These are phyloP conservation scores for Diplodia seriata DNA, from an alignment of 2,329 filamentous ascomycete species.

Conservation along the genomic window DNA sequence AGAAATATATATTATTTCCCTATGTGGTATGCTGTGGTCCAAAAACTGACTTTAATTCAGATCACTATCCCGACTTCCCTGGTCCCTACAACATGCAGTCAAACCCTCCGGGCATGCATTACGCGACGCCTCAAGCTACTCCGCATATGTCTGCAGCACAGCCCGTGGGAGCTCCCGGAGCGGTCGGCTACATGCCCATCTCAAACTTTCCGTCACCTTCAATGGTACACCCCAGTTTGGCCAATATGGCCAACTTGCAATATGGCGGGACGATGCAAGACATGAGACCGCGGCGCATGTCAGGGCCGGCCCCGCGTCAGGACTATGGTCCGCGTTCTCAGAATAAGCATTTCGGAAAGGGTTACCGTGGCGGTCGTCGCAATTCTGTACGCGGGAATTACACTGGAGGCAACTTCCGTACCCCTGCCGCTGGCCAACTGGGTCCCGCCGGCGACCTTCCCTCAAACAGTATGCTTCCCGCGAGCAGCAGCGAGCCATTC, in stretches of 20 bases:
- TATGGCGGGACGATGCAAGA: not conserved
- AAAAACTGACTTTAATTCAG: not conserved
- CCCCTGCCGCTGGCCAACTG: not conserved
- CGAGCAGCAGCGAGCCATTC: constrained; percentile 12
- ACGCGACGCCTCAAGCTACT: not conserved
- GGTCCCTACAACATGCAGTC: not conserved
- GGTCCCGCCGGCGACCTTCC: not conserved
- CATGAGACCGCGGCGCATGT: constrained; percentile 4
- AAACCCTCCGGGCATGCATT: not conserved
- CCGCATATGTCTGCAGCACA: constrained; percentile 8
- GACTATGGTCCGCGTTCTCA: constrained; percentile 6
- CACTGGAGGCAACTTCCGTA: not conserved
- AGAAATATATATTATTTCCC: not conserved
- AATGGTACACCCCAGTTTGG: not conserved
- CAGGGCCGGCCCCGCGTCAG: constrained; percentile 2
- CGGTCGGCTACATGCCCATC: constrained; percentile 2
- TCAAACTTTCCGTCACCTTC: not conserved
- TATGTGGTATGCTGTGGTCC: not conserved
- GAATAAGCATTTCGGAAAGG: constrained; percentile 1
- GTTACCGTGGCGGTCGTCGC: constrained; percentile 15
- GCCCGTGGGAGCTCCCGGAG: not conserved
- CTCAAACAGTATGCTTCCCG: not conserved
- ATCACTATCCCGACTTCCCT: not conserved
- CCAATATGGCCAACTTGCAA: constrained; percentile 20
- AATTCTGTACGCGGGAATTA: constrained; percentile 19